Conservation (phyloP, 257 asterid genomes). For the Przewalskia tangutica region DNA sequence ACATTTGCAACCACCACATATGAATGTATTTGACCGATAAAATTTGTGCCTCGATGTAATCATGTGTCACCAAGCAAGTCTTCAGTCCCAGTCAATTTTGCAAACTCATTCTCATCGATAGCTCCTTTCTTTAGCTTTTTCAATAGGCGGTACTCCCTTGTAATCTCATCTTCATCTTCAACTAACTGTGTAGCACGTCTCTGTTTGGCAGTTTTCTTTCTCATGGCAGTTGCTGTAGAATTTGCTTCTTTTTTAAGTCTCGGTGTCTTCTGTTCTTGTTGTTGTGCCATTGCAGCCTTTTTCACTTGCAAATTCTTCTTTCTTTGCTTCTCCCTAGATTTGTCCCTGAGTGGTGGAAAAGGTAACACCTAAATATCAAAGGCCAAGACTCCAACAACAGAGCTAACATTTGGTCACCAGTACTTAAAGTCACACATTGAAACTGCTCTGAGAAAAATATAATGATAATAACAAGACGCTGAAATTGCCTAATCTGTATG, state of each 20-base stretch:
- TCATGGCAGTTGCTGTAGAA: conserved; percentile 24
- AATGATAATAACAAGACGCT: neutral
- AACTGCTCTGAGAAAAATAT: neutral
- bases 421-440: neutral
- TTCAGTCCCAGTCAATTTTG: conserved; percentile 76
- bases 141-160: conserved; percentile 59
- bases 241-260: conserved; percentile 30
- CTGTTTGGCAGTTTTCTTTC: conserved; percentile 82
- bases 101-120: conserved; percentile 58
- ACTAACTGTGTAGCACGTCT: conserved; percentile 72
- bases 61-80: conserved; percentile 36
- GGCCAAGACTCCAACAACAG: neutral
- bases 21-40: neutral
- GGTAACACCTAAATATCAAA: neutral
- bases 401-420: neutral
- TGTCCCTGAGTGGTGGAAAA: conserved; percentile 55
- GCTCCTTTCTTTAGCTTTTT: conserved; percentile 70
- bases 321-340: conserved; percentile 78
- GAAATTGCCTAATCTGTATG: neutral
- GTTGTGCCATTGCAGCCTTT: conserved; percentile 39
- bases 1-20: neutral
- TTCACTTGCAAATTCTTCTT: conserved; percentile 59
- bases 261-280: conserved; percentile 24
- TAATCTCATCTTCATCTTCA: conserved; percentile 80
- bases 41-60: neutral